phyloP scores from a whole-genome alignment of 306 rosid species.

The Vigna hirtella region DNA sequence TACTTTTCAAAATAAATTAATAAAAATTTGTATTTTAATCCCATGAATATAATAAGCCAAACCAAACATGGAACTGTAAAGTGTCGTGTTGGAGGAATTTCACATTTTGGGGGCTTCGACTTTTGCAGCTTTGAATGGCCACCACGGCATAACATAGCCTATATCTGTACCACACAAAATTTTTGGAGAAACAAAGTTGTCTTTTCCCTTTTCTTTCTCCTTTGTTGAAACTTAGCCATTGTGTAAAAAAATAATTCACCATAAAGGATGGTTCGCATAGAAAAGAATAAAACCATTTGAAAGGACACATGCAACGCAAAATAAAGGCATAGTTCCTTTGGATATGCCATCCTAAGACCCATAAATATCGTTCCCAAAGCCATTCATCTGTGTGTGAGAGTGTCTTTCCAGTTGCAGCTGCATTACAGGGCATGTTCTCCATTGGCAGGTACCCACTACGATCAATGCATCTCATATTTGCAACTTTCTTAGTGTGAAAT shows the following conservation, averaged over 20 bases:
- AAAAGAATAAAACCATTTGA: constrained; percentile 52
- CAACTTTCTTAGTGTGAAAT: constrained; percentile 42
- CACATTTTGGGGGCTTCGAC: background rate
- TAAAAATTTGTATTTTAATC: background rate
- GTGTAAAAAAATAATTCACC: constrained; percentile 1
- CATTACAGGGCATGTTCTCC: constrained; percentile 69
- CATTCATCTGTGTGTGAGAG: constrained; percentile 3
- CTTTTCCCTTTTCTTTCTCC: background rate
- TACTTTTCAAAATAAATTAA: background rate
- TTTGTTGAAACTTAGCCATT: background rate
- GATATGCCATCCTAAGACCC: constrained; percentile 56
- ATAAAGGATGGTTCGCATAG: constrained; percentile 19
- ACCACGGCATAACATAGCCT: background rate
- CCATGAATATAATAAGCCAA: background rate
- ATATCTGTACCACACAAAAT: background rate
- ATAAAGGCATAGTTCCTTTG: constrained; percentile 56
- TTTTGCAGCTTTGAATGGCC: constrained; percentile 40
- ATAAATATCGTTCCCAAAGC: constrained; percentile 30
- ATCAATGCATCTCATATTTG: constrained; percentile 21
- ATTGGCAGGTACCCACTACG: constrained; percentile 65
- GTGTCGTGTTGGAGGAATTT: constrained; percentile 11
- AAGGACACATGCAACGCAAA: constrained; percentile 10
- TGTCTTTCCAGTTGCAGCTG: constrained; percentile 46
- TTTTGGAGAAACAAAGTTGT: background rate
- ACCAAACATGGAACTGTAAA: background rate